A percentile compares a stretch with the other conserved stretches of the same genome.
Conservation (phyloP, 768 basidiomycete species). For the Mycena floridula region DNA sequence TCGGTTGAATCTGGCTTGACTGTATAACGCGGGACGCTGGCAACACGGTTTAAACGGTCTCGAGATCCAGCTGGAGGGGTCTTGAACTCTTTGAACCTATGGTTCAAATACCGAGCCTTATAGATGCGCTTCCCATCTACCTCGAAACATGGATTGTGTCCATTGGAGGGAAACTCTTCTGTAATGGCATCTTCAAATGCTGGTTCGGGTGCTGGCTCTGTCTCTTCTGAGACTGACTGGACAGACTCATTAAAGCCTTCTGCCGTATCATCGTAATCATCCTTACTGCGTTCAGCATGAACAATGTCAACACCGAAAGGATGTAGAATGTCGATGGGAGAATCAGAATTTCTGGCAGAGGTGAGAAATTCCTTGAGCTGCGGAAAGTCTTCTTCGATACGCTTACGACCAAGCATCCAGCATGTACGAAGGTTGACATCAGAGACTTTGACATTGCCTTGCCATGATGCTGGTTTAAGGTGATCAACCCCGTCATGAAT, state of each 20-base stretch:
- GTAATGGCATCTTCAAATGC: background rate
- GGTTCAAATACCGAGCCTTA: background rate
- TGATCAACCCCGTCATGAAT: conserved; percentile 23
- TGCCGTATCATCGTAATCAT: background rate
- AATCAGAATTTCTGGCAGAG: background rate
- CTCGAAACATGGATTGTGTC: background rate
- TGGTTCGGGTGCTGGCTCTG: background rate
- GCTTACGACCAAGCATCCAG: conserved; percentile 21
- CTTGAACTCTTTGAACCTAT: background rate
- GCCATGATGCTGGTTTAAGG: conserved; percentile 28
- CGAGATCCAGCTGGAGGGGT: background rate
- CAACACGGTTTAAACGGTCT: background rate
- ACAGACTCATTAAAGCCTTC: too few relatives aligned
- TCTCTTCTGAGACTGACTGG: too few relatives aligned
- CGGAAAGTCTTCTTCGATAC: conserved; percentile 11
- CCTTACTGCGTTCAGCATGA: background rate
- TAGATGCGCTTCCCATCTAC: background rate
- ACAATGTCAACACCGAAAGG: background rate
- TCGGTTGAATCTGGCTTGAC: background rate
- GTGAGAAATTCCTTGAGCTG: background rate
- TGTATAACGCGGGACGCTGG: background rate
- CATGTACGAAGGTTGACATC: conserved; percentile 20
- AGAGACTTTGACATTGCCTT: conserved; percentile 21
- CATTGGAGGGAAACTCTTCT: background rate
- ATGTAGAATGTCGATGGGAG: background rate